phyloP scores from a whole-genome alignment of 108 stramenopile species.

The Stephanodiscus triporus region DNA sequence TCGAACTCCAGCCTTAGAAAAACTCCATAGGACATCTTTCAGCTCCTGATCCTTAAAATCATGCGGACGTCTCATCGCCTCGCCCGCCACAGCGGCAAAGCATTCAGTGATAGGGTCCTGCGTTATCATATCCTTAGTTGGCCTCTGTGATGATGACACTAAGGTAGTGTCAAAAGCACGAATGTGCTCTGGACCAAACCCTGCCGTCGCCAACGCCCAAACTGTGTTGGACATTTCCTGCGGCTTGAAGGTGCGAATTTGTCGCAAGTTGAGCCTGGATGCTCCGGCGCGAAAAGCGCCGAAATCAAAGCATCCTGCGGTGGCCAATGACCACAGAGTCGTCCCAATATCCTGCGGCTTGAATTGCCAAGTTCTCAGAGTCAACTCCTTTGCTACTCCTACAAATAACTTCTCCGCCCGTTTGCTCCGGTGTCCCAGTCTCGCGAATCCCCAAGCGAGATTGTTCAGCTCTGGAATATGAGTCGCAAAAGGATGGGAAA shows the following conservation, averaged over 20 bases:
- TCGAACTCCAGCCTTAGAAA: conserved; percentile 73
- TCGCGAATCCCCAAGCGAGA: conserved; percentile 73
- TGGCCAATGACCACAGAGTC: conserved; percentile 68
- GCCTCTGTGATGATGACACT: conserved; percentile 45
- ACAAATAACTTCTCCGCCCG: conserved; percentile 38
- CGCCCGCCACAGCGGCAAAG: conserved; percentile 65
- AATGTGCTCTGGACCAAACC: conserved; percentile 51
- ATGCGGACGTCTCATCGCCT: conserved; percentile 73
- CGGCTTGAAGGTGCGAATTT: conserved; percentile 63
- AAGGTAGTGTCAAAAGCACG: conserved; percentile 77
- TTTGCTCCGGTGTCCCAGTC: conserved; percentile 59
- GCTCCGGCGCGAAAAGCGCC: conserved; percentile 60
- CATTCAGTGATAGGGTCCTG: conserved; percentile 63
- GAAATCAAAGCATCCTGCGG: conserved; percentile 59
- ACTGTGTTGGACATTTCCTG: conserved; percentile 78
- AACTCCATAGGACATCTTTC: conserved; percentile 80
- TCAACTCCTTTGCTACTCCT: conserved; percentile 61
- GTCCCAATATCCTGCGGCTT: conserved; percentile 50
- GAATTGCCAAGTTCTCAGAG: conserved; percentile 44
- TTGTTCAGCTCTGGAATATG: conserved; percentile 70
- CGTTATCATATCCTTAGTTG: conserved; percentile 32
- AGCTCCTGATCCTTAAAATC: conserved; percentile 85
- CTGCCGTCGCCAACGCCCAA: conserved; percentile 82
- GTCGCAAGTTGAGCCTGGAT: conserved; percentile 53
- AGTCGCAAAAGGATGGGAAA: neutral